Base-by-base conservation (phyloP, 352 stramenopile species). In the Globisporangium nunn region DNA sequence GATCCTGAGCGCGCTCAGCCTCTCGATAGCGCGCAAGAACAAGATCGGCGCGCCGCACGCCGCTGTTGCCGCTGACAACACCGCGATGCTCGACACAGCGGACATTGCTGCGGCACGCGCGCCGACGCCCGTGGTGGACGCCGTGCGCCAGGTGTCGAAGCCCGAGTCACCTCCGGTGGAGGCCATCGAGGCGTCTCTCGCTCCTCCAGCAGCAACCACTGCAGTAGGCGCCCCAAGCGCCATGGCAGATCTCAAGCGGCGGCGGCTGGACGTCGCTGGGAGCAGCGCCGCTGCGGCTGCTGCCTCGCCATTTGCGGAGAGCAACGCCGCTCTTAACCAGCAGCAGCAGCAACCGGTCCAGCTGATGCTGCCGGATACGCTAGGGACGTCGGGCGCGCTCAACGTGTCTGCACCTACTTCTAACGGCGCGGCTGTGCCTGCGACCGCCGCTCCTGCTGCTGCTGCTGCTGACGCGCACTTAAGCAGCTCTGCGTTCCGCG, bases 1-100 rank as follows among this genome's bases (percentile, higher is more conserved):
- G 8, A 84, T 92, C 56, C 39, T 92, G 62, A 61, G 76, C 2
- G 78, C 88, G 52, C 68, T 91, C 48, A 83, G 76, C 44, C 45
- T 74, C 29, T 67, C 64, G 3, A 66, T 90, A 2, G 61, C 78
- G 18, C 64, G 63, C 35, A 84, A 78, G 45, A 68, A 75, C 53
- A 87, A 82, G 49, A 69, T 73, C 15, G 39, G 57, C 59, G 17
- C 59, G 54, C 15, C 68, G 65, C 37, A 49, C 51, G 14, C 47
- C 56, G 5, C 44, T 46, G 14, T 39, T 50, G 5, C 44, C 61
- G 49, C 63, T 55, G 31, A 18, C 14, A 56, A 56, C 14, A 55
- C 65, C 28, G 58, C 63, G 7, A 59, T 43, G 4, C 68, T 63
- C 37, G 58, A 51, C 28, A 67, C 65, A 18, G 63, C 41, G 1